Evolutionary conservation across 805 yeast genomes (phyloP), one percentile per base, ranked within the genome.

Genomic region (Candida wancherniae): DNA sequence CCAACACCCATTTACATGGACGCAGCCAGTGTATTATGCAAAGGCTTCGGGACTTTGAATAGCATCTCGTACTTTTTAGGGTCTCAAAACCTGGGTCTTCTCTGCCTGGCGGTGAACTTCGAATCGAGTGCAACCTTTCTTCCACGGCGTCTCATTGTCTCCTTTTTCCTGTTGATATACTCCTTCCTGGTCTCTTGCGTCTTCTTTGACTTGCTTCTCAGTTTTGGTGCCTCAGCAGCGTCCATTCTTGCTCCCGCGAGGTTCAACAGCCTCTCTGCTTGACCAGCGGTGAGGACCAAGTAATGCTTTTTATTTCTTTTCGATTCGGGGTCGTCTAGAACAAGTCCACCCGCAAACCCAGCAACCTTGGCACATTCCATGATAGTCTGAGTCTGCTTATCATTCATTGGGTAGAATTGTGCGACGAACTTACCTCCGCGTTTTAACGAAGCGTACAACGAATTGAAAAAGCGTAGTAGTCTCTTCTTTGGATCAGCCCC

Each of bases 341-440:
- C 87, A 44, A 90, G 68, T 41, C 98, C 98, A 51, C 98, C 97
- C 35, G 86, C 90, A 57, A 92, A 92, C 1, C 98, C 98, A 0
- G 97, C 81, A 5, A 83, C 79, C 57, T 87, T 90, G 7, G 98
- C 97, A 15, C 95, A 84, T 22, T 71, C 70, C 32, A 84, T 63
- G 18, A 92, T 85, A 28, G 75, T 71, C 37, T 84, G 82, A 7
- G 80, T 77, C 57, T 92, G 97, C 19, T 69, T 73, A 43, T 92
- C 96, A 58, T 87, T 84, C 55, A 78, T 77, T 8, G 98, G 98
- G 59, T 92, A 92, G 55, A 90, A 92, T 59, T 92, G 98, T 13
- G 95, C 96, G 16, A 85, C 96, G 44, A 90, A 94, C 59, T 92
- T 92, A 5, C 98, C 98, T 28, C 98, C 98, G 53, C 95, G 75